Base-by-base conservation (phyloP, 306 rosid genomes). In the Citrullus amarus region DNA sequence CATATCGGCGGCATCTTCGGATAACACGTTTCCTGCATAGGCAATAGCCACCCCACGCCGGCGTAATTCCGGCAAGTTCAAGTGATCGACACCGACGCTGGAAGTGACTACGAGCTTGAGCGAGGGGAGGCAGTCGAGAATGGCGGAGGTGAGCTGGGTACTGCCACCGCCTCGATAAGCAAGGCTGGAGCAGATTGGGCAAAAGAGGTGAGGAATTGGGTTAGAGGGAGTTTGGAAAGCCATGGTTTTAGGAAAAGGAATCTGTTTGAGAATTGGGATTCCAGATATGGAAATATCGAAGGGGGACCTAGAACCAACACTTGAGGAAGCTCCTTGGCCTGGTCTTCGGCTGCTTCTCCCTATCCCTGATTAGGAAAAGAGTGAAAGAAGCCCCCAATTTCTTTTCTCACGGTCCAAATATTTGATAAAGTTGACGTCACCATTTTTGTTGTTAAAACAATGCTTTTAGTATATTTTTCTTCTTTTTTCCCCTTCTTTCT, bases 1-100 rank as follows among this genome's bases (percentile, higher is more conserved):
- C 41, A 28, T n/a, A 14, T 78, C 81, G 20, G 81, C 81, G 18
- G 54, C 61, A 54, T 78, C 80, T n/a, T 63, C 62, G 8, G 80
- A 9, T 34, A 63, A 63, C 32, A 67, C 9, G 34, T 59, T 36
- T 12, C 75, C 75, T 38, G 80, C 80, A 78, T 53, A 28, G 44
- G 81, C 70, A 16, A 63, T 43, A 9, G 61, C 48, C 20, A 78
- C 41, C 32, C 53, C 81, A 36, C 75, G 43, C 20, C 62, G 75
- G 30, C 62, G 75, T 18, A 67, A 34, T 10, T 48, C 81, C 9
- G 62, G 25, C 51, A 78, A 13, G 41, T 78, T 63, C 17, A 78
- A 28, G 62, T 13, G 55, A 36, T 75, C 78, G 53, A 82, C 69
- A 15, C 79, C 81, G 4, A 53, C 79, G 65, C 79, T 59, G 77